Evolutionary conservation across 2,329 filamentous ascomycete species (phyloP).

Genomic region (Cytospora leucostoma): DNA sequence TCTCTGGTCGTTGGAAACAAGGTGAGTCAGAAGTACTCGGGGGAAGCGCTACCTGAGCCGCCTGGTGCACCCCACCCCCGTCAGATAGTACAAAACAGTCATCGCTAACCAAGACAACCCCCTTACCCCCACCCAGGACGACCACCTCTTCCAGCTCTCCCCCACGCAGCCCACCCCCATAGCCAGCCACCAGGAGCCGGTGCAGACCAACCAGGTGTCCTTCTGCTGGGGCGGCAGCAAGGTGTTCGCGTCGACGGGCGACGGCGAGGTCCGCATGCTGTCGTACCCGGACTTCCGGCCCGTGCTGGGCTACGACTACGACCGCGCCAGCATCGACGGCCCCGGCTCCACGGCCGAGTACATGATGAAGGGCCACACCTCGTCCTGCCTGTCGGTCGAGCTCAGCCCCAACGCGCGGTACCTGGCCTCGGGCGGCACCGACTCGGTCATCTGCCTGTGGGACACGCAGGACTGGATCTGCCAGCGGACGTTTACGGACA

Average conservation of each 20-base stretch:
- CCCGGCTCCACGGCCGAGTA: conserved; percentile 49
- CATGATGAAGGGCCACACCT: conserved; percentile 70
- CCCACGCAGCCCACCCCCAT: conserved; percentile 58
- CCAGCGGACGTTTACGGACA: conserved; percentile 67
- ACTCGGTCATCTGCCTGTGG: conserved; percentile 76
- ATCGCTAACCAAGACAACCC: conserved; percentile 28
- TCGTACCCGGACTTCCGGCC: conserved; percentile 66
- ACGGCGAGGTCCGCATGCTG: conserved; percentile 70
- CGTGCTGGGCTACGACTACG: conserved; percentile 49
- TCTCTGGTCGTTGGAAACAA: conserved; percentile 73
- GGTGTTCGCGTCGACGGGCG: conserved; percentile 69
- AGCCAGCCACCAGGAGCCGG: conserved; percentile 59
- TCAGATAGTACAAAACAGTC: neutral
- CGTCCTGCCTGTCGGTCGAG: conserved; percentile 67
- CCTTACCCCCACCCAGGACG: conserved; percentile 47
- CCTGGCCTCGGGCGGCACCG: conserved; percentile 73
- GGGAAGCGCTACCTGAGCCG: neutral
- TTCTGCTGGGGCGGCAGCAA: conserved; percentile 75
- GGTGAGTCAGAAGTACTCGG: conserved; percentile 44
- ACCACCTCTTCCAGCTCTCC: conserved; percentile 63
- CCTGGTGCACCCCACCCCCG: neutral
- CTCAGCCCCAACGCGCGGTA: conserved; percentile 71
- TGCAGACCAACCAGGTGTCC: conserved; percentile 70
- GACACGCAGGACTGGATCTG: conserved; percentile 79
- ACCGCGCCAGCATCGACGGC: conserved; percentile 39